Evolutionary conservation across 106 monocot species (phyloP), one percentile per base, ranked within the genome.

Genomic region (Narthecium ossifragum): DNA sequence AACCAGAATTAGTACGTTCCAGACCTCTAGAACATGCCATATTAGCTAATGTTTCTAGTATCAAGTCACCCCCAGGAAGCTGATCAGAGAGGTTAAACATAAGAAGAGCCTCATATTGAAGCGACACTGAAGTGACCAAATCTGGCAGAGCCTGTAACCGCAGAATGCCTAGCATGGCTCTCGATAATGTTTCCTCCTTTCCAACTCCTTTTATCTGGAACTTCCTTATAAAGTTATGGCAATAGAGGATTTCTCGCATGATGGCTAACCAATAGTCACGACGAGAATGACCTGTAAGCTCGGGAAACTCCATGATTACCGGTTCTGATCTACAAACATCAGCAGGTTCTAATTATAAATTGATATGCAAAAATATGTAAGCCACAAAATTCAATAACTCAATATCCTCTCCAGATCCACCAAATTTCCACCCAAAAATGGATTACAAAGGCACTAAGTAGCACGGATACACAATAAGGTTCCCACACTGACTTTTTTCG

Each of bases 251-350:
- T 81, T 98, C 96, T 27, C 60, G 73, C 11, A 84, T 84, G 28
- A 98, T 71, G 24, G 90, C 80, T 54, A 98, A 64, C 96, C 96
- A 98, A 60, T 98, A 84, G 69, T 98, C 96, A 52, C 90, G 83
- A 14, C 90, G 86, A 60, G 86, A 86, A 71, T 91, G 86, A 11
- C 96, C 96, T 12, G 78, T 74, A 46, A 98, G 74, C 70, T 98
- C 96, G 24, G 96, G 86, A 54, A 98, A 98, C 75, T 98, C 96
- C 60, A 98, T 65, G 48, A 86, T 61, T 17, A 90, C 68, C 14
- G 96, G 86, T 58, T 98, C 96, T 49, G 71, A 77, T 68, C 90
- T 98, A 77, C 41, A 89, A 24, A 48, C 25, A 67, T 49, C 32
- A 27, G n/a, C n/a, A n/a, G n/a, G n/a, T n/a, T n/a, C n/a, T n/a